Percentiles rank a stretch among this genome's conserved stretches.
Evolutionary conservation across 352 stramenopile genomes (phyloP).

Genomic region (Albugo laibachii): DNA sequence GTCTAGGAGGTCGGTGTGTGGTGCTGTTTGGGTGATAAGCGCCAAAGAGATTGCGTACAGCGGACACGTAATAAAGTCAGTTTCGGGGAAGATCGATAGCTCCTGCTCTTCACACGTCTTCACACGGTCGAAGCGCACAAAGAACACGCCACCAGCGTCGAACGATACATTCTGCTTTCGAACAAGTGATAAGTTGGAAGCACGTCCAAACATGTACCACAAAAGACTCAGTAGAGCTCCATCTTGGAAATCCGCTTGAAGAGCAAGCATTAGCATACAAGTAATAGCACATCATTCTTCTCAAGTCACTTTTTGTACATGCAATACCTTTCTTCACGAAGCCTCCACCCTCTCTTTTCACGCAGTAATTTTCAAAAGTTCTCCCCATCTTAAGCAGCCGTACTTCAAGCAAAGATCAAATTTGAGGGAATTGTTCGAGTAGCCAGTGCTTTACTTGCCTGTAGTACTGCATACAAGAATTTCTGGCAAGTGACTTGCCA

Average conservation of each 20-base stretch:
- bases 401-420: background rate
- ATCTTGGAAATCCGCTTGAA: constrained; percentile 14
- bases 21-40: constrained; percentile 8
- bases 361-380: constrained; percentile 7
- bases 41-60: constrained; percentile 7
- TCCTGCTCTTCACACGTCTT: constrained; percentile 14
- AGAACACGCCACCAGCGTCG: constrained; percentile 10
- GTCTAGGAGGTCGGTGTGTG: constrained; percentile 1
- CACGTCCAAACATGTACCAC: constrained; percentile 17
- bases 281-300: constrained; percentile 5
- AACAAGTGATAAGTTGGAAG: constrained; percentile 9
- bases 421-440: constrained; percentile 5
- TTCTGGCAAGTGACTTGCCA: constrained; percentile 6
- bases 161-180: constrained; percentile 12
- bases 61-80: constrained; percentile 7
- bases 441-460: background rate
- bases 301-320: constrained; percentile 14
- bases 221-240: constrained; percentile 11
- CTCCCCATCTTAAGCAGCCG: constrained; percentile 1
- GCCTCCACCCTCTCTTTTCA: constrained; percentile 5
- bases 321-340: constrained; percentile 14
- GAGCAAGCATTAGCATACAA: constrained; percentile 9
- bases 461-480: constrained; percentile 3
- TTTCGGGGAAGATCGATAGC: constrained; percentile 12
- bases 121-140: constrained; percentile 10